These are phyloP conservation scores for Aurinia saxatilis DNA, from an alignment of 345 rosid genomes.

Conservation along the genomic window DNA sequence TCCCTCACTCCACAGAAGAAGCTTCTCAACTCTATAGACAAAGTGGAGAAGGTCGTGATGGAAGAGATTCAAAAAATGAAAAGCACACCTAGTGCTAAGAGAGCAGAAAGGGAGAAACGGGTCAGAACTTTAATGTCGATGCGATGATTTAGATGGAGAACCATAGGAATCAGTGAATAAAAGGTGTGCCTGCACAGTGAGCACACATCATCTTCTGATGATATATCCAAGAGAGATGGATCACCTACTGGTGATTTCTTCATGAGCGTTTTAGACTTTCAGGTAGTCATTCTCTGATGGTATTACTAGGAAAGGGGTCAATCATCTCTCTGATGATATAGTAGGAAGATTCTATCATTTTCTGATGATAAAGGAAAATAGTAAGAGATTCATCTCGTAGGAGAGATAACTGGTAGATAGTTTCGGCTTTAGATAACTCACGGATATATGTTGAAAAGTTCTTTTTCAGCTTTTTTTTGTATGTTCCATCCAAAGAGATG, in stretches of 20 bases:
- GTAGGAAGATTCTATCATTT: conserved; percentile 19
- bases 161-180: conserved; percentile 9
- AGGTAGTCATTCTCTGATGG: conserved; percentile 26
- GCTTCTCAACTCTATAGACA: conserved; percentile 72
- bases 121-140: conserved; percentile 73
- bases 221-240: conserved; percentile 19
- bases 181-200: conserved; percentile 26
- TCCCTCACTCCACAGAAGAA: conserved; percentile 78
- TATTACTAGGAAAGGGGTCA: background rate
- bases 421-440: conserved; percentile 2
- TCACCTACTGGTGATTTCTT: conserved; percentile 24
- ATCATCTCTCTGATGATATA: conserved; percentile 21
- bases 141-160: conserved; percentile 38
- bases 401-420: conserved; percentile 13
- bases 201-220: conserved; percentile 29
- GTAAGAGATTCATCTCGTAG: conserved; percentile 6
- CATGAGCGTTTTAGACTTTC: conserved; percentile 5
- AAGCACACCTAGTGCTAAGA: conserved; percentile 68
- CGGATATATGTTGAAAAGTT: conserved; percentile 1
- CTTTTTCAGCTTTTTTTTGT: background rate
- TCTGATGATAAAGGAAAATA: conserved; percentile 4
- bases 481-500: background rate
- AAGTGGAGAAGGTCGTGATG: conserved; percentile 67
- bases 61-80: conserved; percentile 67
- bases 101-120: conserved; percentile 54